These are phyloP conservation scores for Populus ilicifolia DNA, from an alignment of 345 rosid species.

Conservation along the genomic window DNA sequence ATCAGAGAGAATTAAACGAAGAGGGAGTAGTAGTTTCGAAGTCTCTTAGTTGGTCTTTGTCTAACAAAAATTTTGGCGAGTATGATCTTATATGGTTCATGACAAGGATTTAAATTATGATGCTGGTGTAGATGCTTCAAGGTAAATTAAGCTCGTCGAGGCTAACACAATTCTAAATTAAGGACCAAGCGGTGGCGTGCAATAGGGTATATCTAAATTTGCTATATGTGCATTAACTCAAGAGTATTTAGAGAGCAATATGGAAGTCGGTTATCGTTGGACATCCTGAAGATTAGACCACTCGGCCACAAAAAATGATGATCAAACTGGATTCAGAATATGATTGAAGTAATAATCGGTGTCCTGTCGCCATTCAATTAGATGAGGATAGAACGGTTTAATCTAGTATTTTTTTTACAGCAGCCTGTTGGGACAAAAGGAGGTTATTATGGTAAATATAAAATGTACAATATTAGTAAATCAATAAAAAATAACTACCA, in stretches of 20 bases:
- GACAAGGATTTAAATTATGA: not conserved
- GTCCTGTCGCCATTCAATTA: not conserved
- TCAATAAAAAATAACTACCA: not conserved
- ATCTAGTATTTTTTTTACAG: not conserved
- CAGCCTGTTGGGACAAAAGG: not conserved
- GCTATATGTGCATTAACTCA: not conserved
- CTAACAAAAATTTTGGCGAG: not conserved
- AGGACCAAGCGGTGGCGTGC: not conserved
- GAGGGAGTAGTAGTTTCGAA: conserved; percentile 34
- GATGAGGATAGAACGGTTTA: not conserved
- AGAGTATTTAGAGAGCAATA: not conserved
- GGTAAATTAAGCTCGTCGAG: not conserved
- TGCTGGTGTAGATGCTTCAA: not conserved
- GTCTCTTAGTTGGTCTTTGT: conserved; percentile 31
- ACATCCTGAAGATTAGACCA: not conserved
- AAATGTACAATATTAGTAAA: not conserved
- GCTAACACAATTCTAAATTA: not conserved
- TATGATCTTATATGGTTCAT: not conserved
- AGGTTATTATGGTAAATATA: not conserved
- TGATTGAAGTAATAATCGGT: not conserved
- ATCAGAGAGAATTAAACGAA: conserved; percentile 4
- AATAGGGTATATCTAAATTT: not conserved
- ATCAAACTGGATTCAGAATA: not conserved
- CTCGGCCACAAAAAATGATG: not conserved
- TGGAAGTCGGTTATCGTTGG: not conserved